A percentile compares a stretch with the other conserved stretches of the same genome.
Conservation (phyloP, 1,284 basidiomycete genomes). For the Tylopilus sp. region DNA sequence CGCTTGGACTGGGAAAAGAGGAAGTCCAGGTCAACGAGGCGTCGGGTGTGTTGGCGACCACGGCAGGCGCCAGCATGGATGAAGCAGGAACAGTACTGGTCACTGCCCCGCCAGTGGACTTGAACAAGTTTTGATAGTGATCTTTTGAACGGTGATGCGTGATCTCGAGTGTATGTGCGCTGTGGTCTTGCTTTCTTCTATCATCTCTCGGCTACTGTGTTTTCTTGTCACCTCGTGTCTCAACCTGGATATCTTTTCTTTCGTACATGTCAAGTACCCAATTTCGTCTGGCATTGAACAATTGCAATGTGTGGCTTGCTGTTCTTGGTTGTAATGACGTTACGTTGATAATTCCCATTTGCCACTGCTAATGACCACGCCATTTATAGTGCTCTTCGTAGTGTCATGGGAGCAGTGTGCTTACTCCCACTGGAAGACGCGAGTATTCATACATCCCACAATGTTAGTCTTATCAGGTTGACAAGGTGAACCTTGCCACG, state of each 20-base stretch:
- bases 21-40: slow-evolving; percentile 59
- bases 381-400: neutral
- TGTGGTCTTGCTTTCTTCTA: neutral
- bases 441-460: no score
- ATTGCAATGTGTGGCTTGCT: neutral
- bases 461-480: no score
- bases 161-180: neutral
- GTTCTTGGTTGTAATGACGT: slow-evolving; percentile 1
- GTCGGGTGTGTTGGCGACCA: slow-evolving; percentile 57
- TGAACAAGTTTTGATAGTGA: slow-evolving; percentile 30
- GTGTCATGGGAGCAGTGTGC: no score
- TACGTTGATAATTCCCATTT: neutral
- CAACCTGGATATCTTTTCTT: neutral
- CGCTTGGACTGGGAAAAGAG: slow-evolving; percentile 53
- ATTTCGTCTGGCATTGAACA: neutral
- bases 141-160: neutral
- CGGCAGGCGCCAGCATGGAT: slow-evolving; percentile 59
- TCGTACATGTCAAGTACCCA: neutral
- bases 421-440: no score
- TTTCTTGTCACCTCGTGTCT: neutral
- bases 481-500: no score
- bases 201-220: neutral
- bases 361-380: neutral
- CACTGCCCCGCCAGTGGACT: slow-evolving; percentile 39
- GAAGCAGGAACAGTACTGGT: slow-evolving; percentile 67